Conservation (phyloP, 2,329 filamentous ascomycete genomes). For the Cercospora nicotianae region DNA sequence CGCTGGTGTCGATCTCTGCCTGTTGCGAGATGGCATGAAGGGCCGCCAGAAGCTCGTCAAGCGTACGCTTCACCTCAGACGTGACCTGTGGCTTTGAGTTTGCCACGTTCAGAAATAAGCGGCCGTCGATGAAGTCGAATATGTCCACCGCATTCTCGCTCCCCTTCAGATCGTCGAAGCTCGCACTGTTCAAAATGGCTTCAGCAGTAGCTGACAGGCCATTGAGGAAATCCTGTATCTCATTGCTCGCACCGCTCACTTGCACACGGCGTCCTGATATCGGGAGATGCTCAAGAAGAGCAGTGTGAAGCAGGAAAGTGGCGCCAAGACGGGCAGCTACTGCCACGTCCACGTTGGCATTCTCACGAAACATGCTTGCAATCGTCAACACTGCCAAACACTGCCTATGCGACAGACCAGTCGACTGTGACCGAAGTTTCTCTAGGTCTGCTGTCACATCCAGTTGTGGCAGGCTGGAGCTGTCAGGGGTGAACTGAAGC, state of each 20-base stretch:
- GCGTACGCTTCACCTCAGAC: constrained; percentile 25
- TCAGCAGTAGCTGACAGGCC: constrained; percentile 42
- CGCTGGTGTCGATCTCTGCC: constrained; percentile 4
- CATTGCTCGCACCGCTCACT: constrained; percentile 11
- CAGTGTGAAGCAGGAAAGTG: constrained; percentile 35
- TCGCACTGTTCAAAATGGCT: constrained; percentile 40
- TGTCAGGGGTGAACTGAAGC: background rate
- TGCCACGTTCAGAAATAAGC: constrained; percentile 43
- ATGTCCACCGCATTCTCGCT: constrained; percentile 44
- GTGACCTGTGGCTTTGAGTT: constrained; percentile 15
- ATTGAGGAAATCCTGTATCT: constrained; percentile 25
- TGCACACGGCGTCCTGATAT: constrained; percentile 35
- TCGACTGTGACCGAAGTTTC: constrained; percentile 19
- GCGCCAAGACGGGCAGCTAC: constrained; percentile 23
- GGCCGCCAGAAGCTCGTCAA: constrained; percentile 30
- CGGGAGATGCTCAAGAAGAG: constrained; percentile 34
- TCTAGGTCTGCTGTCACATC: constrained; percentile 22
- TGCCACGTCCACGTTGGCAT: constrained; percentile 12
- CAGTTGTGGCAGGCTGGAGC: constrained; percentile 11
- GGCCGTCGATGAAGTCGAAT: constrained; percentile 58
- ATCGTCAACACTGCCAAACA: constrained; percentile 31
- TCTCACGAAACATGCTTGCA: constrained; percentile 23
- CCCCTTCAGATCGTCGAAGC: constrained; percentile 11
- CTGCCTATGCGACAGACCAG: constrained; percentile 32
- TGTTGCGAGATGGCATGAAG: constrained; percentile 17